phyloP scores from a whole-genome alignment of 225 moss, liverwort and hornwort genomes.

The Lunularia cruciata region DNA sequence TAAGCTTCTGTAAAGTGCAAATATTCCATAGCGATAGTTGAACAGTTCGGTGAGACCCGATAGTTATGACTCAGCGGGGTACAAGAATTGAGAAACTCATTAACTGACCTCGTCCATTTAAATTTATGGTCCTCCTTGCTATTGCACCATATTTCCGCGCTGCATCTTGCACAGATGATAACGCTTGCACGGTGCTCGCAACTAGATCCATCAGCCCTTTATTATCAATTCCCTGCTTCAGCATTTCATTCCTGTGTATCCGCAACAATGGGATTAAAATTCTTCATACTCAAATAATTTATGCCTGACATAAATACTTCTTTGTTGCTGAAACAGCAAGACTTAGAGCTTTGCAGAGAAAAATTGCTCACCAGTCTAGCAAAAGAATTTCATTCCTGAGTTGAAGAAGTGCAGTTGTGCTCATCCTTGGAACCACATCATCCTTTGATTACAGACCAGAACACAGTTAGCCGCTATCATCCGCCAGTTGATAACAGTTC shows the following conservation, averaged over 20 bases:
- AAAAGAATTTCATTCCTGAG: conserved; percentile 82
- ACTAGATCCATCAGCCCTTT: conserved; percentile 71
- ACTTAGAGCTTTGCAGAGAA: too few relatives aligned
- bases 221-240: conserved; percentile 68
- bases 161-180: conserved; percentile 79
- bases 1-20: background rate
- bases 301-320: background rate
- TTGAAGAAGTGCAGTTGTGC: conserved; percentile 62
- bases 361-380: conserved; percentile 64
- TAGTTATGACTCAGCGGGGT: background rate
- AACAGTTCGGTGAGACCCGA: background rate
- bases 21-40: too few relatives aligned
- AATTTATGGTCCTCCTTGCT: conserved; percentile 53
- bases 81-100: background rate
- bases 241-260: conserved; percentile 39
- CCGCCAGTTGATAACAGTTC: background rate
- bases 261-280: background rate
- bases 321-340: background rate
- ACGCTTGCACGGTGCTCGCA: conserved; percentile 65
- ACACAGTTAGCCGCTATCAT: background rate
- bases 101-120: conserved; percentile 50
- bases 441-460: conserved; percentile 44
- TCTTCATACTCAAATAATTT: background rate
- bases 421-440: conserved; percentile 87
- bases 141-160: conserved; percentile 79